These are phyloP conservation scores for Backusella luteola DNA, from an alignment of 192 early-diverging fungal species.

Conservation along the genomic window DNA sequence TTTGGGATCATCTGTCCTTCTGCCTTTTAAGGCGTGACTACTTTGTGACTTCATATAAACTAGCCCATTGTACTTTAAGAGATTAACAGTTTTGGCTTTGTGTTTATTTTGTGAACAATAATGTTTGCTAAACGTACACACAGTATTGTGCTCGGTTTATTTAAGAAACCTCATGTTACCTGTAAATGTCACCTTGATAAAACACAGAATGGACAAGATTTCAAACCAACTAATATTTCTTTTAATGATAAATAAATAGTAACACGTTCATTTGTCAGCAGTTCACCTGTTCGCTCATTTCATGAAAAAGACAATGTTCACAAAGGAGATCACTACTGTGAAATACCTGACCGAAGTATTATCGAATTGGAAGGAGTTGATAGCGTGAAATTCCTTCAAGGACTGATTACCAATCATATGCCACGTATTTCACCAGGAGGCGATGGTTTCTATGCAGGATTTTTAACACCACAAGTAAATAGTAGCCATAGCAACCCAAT, in stretches of 20 bases:
- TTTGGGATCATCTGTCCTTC: too few relatives aligned
- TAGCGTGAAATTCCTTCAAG: conserved; percentile 85
- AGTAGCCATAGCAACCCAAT: neutral
- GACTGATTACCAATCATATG: conserved; percentile 91
- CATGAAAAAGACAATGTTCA: conserved; percentile 22
- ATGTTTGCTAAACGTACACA: neutral
- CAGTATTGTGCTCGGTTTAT: neutral
- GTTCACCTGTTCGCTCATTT: neutral
- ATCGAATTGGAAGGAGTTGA: conserved; percentile 71
- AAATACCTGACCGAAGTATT: conserved; percentile 55
- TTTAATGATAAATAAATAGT: neutral
- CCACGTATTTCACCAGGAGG: conserved; percentile 63
- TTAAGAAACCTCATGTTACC: neutral
- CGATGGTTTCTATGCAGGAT: conserved; percentile 75
- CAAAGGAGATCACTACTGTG: conserved; percentile 42
- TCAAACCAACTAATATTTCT: neutral
- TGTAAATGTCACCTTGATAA: neutral
- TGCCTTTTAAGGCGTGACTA: neutral
- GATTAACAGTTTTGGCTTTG: neutral
- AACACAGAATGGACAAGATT: neutral
- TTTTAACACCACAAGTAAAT: conserved; percentile 75
- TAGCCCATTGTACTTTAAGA: neutral
- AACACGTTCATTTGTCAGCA: neutral
- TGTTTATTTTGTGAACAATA: neutral
- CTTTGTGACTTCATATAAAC: neutral